These are phyloP conservation scores for Tetrapisispora iriomotensis DNA, from an alignment of 805 yeast genomes.

Conservation along the genomic window DNA sequence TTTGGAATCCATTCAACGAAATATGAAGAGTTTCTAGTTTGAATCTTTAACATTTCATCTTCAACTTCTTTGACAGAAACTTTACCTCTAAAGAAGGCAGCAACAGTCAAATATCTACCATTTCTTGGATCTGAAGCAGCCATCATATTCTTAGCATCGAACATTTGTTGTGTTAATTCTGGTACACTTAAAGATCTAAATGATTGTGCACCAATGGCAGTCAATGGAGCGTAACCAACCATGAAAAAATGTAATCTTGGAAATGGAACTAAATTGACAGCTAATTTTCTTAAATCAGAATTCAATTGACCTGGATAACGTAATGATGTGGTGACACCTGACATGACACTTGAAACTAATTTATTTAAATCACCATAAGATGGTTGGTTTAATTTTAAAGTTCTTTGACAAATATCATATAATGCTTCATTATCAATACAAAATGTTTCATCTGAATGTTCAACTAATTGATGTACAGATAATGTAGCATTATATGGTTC, in stretches of 20 bases:
- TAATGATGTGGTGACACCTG: conserved; percentile 88
- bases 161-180: conserved; percentile 88
- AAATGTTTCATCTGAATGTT: conserved; percentile 85
- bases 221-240: conserved; percentile 91
- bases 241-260: conserved; percentile 92
- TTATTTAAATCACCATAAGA: conserved; percentile 68
- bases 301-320: conserved; percentile 94
- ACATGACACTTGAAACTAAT: conserved; percentile 84
- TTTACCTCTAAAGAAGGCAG: conserved; percentile 90
- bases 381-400: conserved; percentile 74
- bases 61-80: conserved; percentile 90
- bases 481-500: conserved; percentile 92
- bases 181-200: conserved; percentile 82
- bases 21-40: conserved; percentile 68
- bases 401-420: conserved; percentile 79
- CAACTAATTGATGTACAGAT: conserved; percentile 85
- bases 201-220: conserved; percentile 68
- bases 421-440: conserved; percentile 93
- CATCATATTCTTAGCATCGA: conserved; percentile 90
- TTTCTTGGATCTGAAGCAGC: conserved; percentile 87
- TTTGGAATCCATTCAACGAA: conserved; percentile 96
- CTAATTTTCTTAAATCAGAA: conserved; percentile 84
- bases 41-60: conserved; percentile 82
- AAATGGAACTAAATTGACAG: conserved; percentile 90
- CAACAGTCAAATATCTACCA: conserved; percentile 87